Conservation (phyloP, 2,329 filamentous ascomycete species). For the Beauveria bassiana region DNA sequence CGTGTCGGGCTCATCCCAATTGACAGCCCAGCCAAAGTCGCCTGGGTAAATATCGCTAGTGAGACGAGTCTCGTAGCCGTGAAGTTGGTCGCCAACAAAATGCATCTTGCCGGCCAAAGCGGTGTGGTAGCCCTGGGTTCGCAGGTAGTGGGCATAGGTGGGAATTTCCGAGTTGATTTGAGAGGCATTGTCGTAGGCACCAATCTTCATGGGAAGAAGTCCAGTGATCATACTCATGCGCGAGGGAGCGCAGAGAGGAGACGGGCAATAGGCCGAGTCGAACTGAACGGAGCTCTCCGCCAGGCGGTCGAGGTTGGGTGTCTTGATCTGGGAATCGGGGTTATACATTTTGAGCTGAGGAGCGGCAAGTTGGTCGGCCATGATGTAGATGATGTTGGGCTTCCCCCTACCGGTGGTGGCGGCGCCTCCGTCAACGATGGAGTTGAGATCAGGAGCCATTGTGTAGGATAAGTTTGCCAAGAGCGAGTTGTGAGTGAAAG, state of each 20-base stretch:
- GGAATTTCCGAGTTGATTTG: conserved; percentile 77
- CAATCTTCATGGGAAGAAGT: conserved; percentile 84
- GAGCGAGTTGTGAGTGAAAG: conserved; percentile 1
- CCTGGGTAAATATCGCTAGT: conserved; percentile 95
- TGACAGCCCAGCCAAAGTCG: conserved; percentile 89
- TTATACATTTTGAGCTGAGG: conserved; percentile 91
- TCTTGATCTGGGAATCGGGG: conserved; percentile 79
- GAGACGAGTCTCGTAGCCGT: conserved; percentile 85
- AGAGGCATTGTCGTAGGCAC: conserved; percentile 84
- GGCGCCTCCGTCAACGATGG: conserved; percentile 43
- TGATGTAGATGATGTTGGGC: conserved; percentile 63
- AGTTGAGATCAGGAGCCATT: conserved; percentile 71
- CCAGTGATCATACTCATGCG: conserved; percentile 93
- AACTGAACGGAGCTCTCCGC: conserved; percentile 81
- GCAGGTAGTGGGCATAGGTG: conserved; percentile 88
- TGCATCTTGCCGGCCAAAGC: conserved; percentile 95
- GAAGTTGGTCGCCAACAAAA: conserved; percentile 89
- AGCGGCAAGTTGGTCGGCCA: conserved; percentile 92
- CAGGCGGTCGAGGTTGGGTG: conserved; percentile 78
- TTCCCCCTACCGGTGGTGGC: conserved; percentile 18
- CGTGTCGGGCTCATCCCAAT: conserved; percentile 85
- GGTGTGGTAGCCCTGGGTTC: conserved; percentile 79
- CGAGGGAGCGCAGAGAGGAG: conserved; percentile 84
- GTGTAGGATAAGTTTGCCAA: conserved; percentile 4
- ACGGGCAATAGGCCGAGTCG: conserved; percentile 89